phyloP scores from a whole-genome alignment of 129 eudicot species.

The Pulicaria dysenterica region DNA sequence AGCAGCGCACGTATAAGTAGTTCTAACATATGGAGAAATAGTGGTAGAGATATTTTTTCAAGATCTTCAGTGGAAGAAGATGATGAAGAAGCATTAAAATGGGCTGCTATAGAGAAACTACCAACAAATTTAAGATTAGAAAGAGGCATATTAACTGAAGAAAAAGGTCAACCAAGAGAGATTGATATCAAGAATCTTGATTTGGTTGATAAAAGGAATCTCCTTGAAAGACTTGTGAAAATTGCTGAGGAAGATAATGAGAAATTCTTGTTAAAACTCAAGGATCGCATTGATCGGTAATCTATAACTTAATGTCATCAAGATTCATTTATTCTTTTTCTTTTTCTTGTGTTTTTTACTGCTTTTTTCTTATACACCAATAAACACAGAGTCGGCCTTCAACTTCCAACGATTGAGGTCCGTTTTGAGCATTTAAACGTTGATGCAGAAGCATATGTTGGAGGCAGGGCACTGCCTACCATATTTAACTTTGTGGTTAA shows the following conservation, averaged over 20 bases:
- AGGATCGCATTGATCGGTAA: constrained; percentile 79
- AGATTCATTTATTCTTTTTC: neutral
- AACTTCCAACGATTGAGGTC: constrained; percentile 71
- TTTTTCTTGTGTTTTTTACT: neutral
- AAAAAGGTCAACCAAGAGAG: constrained; percentile 53
- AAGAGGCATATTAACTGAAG: constrained; percentile 58
- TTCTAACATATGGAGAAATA: constrained; percentile 63
- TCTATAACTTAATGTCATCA: neutral
- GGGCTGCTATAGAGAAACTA: constrained; percentile 92
- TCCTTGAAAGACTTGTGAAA: constrained; percentile 74
- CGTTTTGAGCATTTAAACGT: constrained; percentile 66
- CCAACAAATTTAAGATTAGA: constrained; percentile 76
- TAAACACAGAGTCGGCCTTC: constrained; percentile 61
- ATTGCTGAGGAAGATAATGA: constrained; percentile 87
- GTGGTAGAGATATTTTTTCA: constrained; percentile 67
- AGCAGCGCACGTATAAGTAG: constrained; percentile 62
- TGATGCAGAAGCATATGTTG: constrained; percentile 65
- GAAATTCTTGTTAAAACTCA: constrained; percentile 75
- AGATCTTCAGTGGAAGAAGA: constrained; percentile 58
- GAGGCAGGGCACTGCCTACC: constrained; percentile 70
- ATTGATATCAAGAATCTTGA: constrained; percentile 73
- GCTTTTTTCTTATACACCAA: neutral
- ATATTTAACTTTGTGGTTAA: constrained; percentile 59
- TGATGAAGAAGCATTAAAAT: constrained; percentile 86
- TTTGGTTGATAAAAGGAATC: constrained; percentile 52